Percentiles rank a stretch among this genome's conserved stretches.
These are phyloP conservation scores for Testicularia cyperi DNA, from an alignment of 1,284 basidiomycete species.

Conservation along the genomic window DNA sequence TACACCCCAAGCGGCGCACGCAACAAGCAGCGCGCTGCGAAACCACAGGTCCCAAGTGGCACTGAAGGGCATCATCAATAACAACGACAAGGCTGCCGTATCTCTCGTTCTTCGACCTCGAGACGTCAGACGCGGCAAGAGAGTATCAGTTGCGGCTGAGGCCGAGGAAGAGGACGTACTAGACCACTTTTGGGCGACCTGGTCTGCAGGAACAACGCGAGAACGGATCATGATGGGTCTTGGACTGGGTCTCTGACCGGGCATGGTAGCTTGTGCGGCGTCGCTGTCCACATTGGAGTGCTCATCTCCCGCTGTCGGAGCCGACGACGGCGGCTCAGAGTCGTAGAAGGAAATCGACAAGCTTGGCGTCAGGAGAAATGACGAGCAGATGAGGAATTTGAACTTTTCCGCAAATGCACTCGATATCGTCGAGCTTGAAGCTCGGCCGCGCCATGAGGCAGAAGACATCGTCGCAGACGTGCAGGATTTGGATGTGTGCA, in stretches of 20 bases:
- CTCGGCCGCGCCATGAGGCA: too few species aligned
- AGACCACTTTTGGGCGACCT: too few species aligned
- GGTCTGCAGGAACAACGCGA: background rate
- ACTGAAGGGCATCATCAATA: conserved; percentile 21
- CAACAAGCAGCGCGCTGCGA: conserved; percentile 9
- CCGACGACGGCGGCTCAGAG: conserved; percentile 5
- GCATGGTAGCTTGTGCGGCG: background rate
- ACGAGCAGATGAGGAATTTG: conserved; percentile 55
- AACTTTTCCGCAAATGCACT: conserved; percentile 48
- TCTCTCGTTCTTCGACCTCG: conserved; percentile 16
- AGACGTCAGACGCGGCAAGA: conserved; percentile 14
- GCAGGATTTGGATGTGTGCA: too few species aligned
- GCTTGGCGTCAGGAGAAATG: conserved; percentile 51
- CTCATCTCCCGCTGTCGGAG: background rate
- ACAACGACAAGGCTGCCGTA: conserved; percentile 3
- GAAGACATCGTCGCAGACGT: too few species aligned
- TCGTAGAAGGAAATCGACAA: conserved; percentile 58
- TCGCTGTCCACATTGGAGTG: background rate
- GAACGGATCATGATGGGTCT: background rate
- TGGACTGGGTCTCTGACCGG: background rate
- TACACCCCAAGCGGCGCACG: conserved; percentile 14
- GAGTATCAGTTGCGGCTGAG: background rate
- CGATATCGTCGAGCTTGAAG: background rate
- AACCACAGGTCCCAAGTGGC: conserved; percentile 19
- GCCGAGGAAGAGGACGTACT: too few species aligned